Percentiles rank a stretch among this genome's conserved stretches.
These are phyloP conservation scores for Diaporthe ampelina DNA, from an alignment of 2,329 filamentous ascomycete genomes.

Conservation along the genomic window DNA sequence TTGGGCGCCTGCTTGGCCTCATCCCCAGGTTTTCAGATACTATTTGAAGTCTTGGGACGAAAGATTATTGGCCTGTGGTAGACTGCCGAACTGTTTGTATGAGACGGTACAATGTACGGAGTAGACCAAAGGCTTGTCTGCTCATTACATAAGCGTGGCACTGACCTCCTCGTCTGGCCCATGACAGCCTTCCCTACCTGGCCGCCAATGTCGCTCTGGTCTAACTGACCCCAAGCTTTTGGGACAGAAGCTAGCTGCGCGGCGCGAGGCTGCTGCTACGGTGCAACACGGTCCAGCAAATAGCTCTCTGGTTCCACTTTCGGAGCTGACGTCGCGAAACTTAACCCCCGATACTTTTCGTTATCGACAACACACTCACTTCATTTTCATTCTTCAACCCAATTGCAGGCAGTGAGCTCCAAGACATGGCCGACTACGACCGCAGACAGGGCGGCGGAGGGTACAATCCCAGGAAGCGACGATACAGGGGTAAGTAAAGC, in stretches of 20 bases:
- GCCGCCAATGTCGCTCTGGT: neutral
- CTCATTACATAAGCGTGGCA: conserved; percentile 15
- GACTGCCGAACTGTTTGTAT: neutral
- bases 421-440: conserved; percentile 70
- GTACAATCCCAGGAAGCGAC: conserved; percentile 79
- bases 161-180: neutral
- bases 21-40: neutral
- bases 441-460: conserved; percentile 67
- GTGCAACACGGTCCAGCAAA: conserved; percentile 31
- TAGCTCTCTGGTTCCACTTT: conserved; percentile 33
- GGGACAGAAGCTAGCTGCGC: conserved; percentile 5
- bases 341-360: neutral
- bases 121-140: neutral
- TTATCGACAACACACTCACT: neutral
- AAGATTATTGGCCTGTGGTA: too few species aligned
- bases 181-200: conserved; percentile 8
- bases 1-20: neutral
- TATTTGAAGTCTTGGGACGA: neutral
- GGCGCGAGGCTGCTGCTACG: conserved; percentile 30
- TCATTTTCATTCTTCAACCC: neutral
- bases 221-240: neutral
- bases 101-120: neutral
- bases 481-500: conserved; percentile 76
- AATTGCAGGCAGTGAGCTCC: conserved; percentile 14
- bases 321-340: conserved; percentile 30